Conservation (phyloP, 2,329 filamentous ascomycete species). For the Botrytis sinoallii region DNA sequence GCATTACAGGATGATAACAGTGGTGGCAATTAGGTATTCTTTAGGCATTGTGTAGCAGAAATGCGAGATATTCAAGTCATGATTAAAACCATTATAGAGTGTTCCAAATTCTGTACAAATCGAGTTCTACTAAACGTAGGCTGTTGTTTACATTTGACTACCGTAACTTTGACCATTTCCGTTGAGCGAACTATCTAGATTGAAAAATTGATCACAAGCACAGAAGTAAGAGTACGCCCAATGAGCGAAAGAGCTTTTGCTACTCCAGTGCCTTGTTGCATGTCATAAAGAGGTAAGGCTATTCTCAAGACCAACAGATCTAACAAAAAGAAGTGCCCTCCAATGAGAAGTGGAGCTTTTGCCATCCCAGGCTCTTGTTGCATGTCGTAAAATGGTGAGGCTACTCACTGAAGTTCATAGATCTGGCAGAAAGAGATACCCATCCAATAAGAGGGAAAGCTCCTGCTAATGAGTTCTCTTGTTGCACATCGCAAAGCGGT, state of each 20-base stretch:
- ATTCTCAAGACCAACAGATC: not conserved
- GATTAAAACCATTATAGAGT: not conserved
- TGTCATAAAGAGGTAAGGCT: not conserved
- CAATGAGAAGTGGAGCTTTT: not conserved
- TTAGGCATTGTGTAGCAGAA: not conserved
- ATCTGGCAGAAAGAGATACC: not conserved
- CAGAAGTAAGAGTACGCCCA: not conserved
- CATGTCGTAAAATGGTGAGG: not conserved
- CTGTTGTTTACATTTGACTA: fast-evolving
- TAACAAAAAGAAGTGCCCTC: not conserved
- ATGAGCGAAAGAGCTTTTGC: not conserved
- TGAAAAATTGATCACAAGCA: not conserved
- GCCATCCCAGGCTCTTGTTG: not conserved
- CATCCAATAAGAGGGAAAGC: not conserved
- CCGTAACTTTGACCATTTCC: not conserved
- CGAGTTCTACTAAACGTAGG: fast-evolving
- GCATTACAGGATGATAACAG: not conserved
- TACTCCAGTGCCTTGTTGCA: not conserved
- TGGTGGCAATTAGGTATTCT: not conserved
- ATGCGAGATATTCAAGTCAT: not conserved
- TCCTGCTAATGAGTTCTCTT: not conserved
- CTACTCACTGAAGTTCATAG: not conserved
- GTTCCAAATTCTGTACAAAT: not conserved
- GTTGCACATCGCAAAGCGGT: not conserved
- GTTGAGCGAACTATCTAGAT: not conserved